Evolutionary conservation across 202 grass and related monocot genomes (phyloP).

Genomic region (Bolboschoenoplectus hybrid): DNA sequence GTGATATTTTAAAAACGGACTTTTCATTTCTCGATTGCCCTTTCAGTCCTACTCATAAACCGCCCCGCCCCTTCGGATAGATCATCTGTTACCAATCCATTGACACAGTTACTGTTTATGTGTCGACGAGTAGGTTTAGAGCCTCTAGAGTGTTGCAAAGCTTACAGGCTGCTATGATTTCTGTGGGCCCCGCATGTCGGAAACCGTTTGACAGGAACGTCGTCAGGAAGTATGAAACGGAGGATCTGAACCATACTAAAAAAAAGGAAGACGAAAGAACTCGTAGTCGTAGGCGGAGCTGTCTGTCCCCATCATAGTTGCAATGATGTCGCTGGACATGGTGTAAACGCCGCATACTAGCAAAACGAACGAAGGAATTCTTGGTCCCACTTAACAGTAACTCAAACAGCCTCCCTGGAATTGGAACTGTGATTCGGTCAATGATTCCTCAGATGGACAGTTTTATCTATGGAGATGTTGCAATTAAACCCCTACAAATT

Average conservation of each 20-base stretch:
- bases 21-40: neutral
- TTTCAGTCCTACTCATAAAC: neutral
- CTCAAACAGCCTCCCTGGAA: neutral
- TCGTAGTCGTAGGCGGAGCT: too few relatives aligned
- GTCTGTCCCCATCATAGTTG: neutral
- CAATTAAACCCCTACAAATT: slow-evolving; percentile 1
- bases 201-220: neutral
- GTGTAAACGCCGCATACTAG: neutral
- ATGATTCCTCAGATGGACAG: neutral
- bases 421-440: slow-evolving; percentile 13
- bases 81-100: neutral
- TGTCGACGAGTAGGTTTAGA: neutral
- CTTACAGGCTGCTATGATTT: neutral
- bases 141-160: too few relatives aligned
- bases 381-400: neutral
- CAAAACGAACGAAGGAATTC: neutral
- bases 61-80: too few relatives aligned
- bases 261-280: neutral
- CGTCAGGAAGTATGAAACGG: neutral
- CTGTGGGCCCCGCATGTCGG: neutral
- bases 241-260: neutral
- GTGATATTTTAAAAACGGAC: neutral
- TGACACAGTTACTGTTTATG: neutral
- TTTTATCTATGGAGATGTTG: neutral
- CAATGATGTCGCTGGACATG: neutral